A percentile compares a stretch with the other conserved stretches of the same genome.
These are phyloP conservation scores for Bipolaris cookei DNA, from an alignment of 2,329 filamentous ascomycete genomes.

Conservation along the genomic window DNA sequence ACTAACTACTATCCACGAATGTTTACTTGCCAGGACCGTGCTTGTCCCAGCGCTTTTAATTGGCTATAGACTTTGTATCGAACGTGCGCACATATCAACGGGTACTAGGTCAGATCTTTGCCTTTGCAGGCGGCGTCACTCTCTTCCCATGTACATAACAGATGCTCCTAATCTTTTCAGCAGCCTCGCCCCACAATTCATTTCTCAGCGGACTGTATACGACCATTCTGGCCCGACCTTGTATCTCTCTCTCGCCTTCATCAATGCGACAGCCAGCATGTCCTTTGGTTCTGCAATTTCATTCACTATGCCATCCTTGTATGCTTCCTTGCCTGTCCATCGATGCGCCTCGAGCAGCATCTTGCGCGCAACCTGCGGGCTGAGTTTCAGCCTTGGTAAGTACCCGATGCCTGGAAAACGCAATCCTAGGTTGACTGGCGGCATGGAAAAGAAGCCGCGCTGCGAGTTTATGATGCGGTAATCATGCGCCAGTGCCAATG, in stretches of 20 bases:
- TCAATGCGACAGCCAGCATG: conserved; percentile 58
- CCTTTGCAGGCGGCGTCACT: conserved; percentile 54
- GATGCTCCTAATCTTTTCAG: conserved; percentile 58
- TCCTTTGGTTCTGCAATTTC: conserved; percentile 54
- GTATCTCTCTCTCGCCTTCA: conserved; percentile 54
- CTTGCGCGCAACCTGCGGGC: conserved; percentile 59
- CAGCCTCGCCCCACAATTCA: conserved; percentile 62
- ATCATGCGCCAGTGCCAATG: conserved; percentile 56
- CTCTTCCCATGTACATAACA: conserved; percentile 60
- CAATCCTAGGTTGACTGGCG: conserved; percentile 61
- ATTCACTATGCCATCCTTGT: conserved; percentile 62
- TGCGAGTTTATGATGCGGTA: conserved; percentile 52
- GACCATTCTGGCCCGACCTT: conserved; percentile 54
- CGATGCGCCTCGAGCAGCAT: conserved; percentile 63
- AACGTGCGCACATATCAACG: not conserved
- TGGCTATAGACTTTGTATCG: not conserved
- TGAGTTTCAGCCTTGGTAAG: conserved; percentile 60
- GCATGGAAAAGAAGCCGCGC: conserved; percentile 49
- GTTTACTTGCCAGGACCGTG: not conserved
- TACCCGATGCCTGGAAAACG: conserved; percentile 63
- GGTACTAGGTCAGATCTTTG: conserved; percentile 53
- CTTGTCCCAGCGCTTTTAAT: no score
- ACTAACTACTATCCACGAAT: not conserved
- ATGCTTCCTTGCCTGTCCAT: conserved; percentile 61
- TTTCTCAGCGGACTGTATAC: conserved; percentile 60